These are phyloP conservation scores for Apiotrichum veenhuisii DNA, from an alignment of 1,284 basidiomycete species.

Conservation along the genomic window DNA sequence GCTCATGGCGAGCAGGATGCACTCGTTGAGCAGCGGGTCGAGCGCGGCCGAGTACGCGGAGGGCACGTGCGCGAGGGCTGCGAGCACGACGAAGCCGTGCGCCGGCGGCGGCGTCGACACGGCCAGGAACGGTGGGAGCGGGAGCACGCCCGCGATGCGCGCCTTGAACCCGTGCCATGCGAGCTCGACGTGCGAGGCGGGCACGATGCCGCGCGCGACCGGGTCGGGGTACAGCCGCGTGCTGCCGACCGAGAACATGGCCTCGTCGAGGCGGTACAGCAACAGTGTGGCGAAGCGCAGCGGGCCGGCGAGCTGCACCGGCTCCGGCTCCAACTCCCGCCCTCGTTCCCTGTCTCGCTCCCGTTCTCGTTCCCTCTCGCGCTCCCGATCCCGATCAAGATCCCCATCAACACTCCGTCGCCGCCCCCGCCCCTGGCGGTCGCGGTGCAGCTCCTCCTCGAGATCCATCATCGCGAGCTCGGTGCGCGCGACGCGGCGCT, in stretches of 20 bases:
- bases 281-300: slow-evolving; percentile 6
- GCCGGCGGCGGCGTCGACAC: slow-evolving; percentile 23
- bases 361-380: background rate
- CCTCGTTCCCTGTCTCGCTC: background rate
- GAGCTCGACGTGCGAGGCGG: slow-evolving; percentile 24
- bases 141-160: slow-evolving; percentile 26
- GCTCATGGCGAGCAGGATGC: slow-evolving; percentile 24
- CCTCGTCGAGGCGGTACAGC: slow-evolving; percentile 21
- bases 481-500: slow-evolving; percentile 12
- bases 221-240: slow-evolving; percentile 23
- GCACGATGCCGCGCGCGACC: slow-evolving; percentile 17
- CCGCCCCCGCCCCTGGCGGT: no score
- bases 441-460: background rate
- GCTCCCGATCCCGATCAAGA: no score
- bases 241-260: slow-evolving; percentile 17
- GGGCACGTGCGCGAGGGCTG: slow-evolving; percentile 26
- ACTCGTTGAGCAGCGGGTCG: slow-evolving; percentile 21
- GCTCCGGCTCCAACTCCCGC: background rate
- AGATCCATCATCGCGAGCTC: slow-evolving; percentile 4
- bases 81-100: slow-evolving; percentile 32
- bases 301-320: slow-evolving; percentile 6
- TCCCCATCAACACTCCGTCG: no score
- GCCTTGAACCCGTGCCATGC: slow-evolving; percentile 35
- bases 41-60: slow-evolving; percentile 6
- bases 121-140: slow-evolving; percentile 30